phyloP scores from a whole-genome alignment of 1,284 basidiomycete species.

The Fomitiporia mediterranea region DNA sequence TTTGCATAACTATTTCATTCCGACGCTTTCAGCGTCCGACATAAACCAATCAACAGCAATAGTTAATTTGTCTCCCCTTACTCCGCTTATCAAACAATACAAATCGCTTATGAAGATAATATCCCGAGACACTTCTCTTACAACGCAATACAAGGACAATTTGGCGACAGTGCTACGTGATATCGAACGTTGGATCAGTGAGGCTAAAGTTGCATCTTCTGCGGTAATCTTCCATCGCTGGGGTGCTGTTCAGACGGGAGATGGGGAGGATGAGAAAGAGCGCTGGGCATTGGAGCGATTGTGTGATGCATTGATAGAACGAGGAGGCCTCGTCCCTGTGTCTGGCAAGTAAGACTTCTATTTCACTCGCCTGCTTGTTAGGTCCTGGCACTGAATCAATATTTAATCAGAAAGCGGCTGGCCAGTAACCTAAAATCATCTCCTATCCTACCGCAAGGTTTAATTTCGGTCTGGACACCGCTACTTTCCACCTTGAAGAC shows the following conservation, averaged over 20 bases:
- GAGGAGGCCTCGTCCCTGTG: slow-evolving; percentile 69
- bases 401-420: slow-evolving; percentile 53
- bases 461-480: slow-evolving; percentile 66
- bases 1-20: slow-evolving; percentile 74
- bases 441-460: slow-evolving; percentile 43
- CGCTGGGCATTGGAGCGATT: slow-evolving; percentile 65
- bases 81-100: slow-evolving; percentile 63
- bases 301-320: slow-evolving; percentile 56
- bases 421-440: slow-evolving; percentile 38
- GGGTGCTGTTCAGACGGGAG: slow-evolving; percentile 39
- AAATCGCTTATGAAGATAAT: slow-evolving; percentile 60
- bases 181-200: slow-evolving; percentile 69
- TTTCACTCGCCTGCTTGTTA: not conserved
- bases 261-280: slow-evolving; percentile 38
- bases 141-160: slow-evolving; percentile 44
- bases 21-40: slow-evolving; percentile 58
- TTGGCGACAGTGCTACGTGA: slow-evolving; percentile 48
- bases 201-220: slow-evolving; percentile 59
- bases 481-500: slow-evolving; percentile 60
- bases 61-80: slow-evolving; percentile 34
- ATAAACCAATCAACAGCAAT: slow-evolving; percentile 26
- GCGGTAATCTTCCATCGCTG: slow-evolving; percentile 37
- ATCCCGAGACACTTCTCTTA: slow-evolving; percentile 58
- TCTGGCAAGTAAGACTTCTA: slow-evolving; percentile 66
- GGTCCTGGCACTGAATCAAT: slow-evolving; percentile 9